Conservation (phyloP, 768 basidiomycete species). For the Austroboletus eburneus region DNA sequence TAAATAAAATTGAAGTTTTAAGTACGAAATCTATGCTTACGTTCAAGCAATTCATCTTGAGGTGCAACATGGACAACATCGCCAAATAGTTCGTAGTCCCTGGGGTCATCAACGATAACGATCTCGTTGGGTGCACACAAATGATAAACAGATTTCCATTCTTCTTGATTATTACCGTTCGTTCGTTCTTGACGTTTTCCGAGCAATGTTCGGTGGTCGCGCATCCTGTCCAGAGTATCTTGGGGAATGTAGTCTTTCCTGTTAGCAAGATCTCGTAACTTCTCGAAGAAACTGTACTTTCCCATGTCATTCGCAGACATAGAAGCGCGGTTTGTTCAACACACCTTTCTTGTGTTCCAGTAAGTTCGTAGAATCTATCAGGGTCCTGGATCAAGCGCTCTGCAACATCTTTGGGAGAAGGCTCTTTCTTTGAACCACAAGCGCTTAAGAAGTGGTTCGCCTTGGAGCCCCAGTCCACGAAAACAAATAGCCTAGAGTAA, state of each 20-base stretch:
- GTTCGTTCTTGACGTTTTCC: slow-evolving; percentile 52
- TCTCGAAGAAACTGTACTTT: slow-evolving; percentile 59
- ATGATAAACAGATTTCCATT: slow-evolving; percentile 27
- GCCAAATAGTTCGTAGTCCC: slow-evolving; percentile 69
- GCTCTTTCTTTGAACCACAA: slow-evolving; percentile 80
- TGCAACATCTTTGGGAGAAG: slow-evolving; percentile 75
- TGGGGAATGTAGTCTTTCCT: slow-evolving; percentile 52
- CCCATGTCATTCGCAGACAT: not conserved
- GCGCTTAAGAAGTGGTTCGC: slow-evolving; percentile 79
- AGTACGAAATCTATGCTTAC: slow-evolving; percentile 28
- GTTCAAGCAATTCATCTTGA: slow-evolving; percentile 84
- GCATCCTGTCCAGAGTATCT: slow-evolving; percentile 49
- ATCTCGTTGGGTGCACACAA: slow-evolving; percentile 62
- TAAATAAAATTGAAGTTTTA: not conserved
- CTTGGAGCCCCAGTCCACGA: slow-evolving; percentile 76
- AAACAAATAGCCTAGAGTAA: slow-evolving; percentile 76
- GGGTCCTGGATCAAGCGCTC: slow-evolving; percentile 63
- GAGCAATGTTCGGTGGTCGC: slow-evolving; percentile 38
- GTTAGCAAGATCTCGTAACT: slow-evolving; percentile 77
- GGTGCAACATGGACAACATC: slow-evolving; percentile 68
- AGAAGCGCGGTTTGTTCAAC: not conserved
- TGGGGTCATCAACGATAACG: slow-evolving; percentile 79
- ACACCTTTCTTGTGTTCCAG: slow-evolving; percentile 48
- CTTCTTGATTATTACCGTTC: slow-evolving; percentile 7
- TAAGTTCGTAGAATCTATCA: slow-evolving; percentile 58